phyloP scores from a whole-genome alignment of 305 asterid genomes.

The Coffea humblotiana region DNA sequence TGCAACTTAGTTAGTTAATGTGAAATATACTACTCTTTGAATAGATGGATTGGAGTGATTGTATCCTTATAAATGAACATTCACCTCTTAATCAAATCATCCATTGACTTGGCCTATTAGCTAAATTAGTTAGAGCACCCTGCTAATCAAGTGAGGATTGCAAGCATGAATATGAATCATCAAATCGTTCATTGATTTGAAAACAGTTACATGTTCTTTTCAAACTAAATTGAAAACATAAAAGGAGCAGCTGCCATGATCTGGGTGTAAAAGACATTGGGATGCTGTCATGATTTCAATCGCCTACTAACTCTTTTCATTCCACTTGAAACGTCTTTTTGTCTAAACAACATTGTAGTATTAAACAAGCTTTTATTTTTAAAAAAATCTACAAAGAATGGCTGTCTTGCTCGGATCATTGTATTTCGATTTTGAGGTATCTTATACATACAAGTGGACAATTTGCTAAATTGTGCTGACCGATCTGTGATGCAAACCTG shows the following conservation, averaged over 20 bases:
- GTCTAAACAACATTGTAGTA: neutral
- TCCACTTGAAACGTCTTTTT: neutral
- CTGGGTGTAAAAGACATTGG: neutral
- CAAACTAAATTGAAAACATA: too few relatives aligned
- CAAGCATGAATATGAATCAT: slow-evolving; percentile 34
- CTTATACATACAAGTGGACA: neutral
- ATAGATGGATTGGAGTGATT: too few relatives aligned
- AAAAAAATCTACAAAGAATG: neutral
- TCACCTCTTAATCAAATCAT: too few relatives aligned
- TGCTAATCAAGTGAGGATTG: slow-evolving; percentile 80
- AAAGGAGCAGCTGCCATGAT: too few relatives aligned
- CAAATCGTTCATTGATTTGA: too few relatives aligned
- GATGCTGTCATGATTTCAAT: neutral
- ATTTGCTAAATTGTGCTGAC: neutral
- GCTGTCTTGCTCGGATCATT: neutral
- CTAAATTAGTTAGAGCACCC: slow-evolving; percentile 68
- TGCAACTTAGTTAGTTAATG: too few relatives aligned
- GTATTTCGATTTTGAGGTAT: neutral
- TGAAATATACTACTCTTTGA: too few relatives aligned
- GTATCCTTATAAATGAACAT: too few relatives aligned
- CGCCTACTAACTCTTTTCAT: neutral
- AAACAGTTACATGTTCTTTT: too few relatives aligned
- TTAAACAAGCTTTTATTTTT: neutral
- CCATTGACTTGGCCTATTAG: slow-evolving; percentile 20
- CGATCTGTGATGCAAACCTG: neutral